A percentile compares a stretch with the other conserved stretches of the same genome.
phyloP scores from a whole-genome alignment of 768 basidiomycete species.

The Suillus decipiens region DNA sequence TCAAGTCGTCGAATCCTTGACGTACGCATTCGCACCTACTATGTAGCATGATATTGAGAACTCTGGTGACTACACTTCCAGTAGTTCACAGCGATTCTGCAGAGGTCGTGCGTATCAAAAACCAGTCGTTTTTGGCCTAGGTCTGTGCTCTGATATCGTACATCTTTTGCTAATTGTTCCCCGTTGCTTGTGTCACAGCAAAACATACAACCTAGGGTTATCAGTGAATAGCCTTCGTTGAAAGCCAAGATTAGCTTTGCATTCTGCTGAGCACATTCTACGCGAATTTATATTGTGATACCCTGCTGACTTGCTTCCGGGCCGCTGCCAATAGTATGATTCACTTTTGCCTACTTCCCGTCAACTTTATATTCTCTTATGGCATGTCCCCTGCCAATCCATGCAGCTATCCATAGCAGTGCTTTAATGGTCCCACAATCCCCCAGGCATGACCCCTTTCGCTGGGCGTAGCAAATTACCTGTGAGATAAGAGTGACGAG shows the following conservation, averaged over 20 bases:
- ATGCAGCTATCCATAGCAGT: not conserved
- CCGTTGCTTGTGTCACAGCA: not conserved
- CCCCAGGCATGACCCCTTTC: not conserved
- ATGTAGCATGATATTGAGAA: too few species aligned
- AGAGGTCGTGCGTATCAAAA: not conserved
- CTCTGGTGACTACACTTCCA: too few species aligned
- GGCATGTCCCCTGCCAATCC: not conserved
- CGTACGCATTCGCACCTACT: not conserved
- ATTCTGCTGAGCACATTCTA: not conserved
- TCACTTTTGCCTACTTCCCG: not conserved
- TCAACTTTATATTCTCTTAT: not conserved
- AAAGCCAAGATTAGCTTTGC: not conserved
- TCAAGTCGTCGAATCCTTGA: not conserved
- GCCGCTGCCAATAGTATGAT: not conserved
- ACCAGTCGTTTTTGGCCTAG: not conserved
- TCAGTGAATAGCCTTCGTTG: not conserved
- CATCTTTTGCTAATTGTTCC: not conserved
- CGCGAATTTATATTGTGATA: not conserved
- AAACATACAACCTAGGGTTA: not conserved
- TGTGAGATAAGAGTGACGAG: not conserved
- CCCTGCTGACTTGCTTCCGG: not conserved
- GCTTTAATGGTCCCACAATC: not conserved
- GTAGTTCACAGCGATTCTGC: not conserved
- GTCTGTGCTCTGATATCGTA: not conserved
- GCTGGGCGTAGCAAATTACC: not conserved